Evolutionary conservation across 1,284 basidiomycete genomes (phyloP).

Genomic region (Fomes fomentarius): DNA sequence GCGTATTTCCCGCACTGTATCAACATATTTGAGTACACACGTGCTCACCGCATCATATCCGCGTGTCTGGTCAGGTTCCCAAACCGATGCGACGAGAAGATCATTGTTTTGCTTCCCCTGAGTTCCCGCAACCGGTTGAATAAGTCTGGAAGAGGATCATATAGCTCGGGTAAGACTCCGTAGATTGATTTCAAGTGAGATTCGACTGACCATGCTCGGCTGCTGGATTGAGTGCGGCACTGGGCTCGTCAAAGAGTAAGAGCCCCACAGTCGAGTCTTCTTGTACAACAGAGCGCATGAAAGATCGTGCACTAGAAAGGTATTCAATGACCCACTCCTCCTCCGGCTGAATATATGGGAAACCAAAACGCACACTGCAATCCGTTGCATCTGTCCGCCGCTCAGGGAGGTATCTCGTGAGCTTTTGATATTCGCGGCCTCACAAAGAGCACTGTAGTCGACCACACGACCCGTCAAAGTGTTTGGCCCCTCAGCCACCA

Average conservation of each 20-base stretch:
- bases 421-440: slow-evolving; percentile 45
- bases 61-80: slow-evolving; percentile 67
- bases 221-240: slow-evolving; percentile 70
- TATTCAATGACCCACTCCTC: too few relatives aligned
- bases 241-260: slow-evolving; percentile 78
- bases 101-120: slow-evolving; percentile 63
- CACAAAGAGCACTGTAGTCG: slow-evolving; percentile 52
- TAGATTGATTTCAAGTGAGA: slow-evolving; percentile 27
- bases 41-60: slow-evolving; percentile 64
- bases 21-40: too few relatives aligned
- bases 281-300: slow-evolving; percentile 70
- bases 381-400: slow-evolving; percentile 79
- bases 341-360: too few relatives aligned
- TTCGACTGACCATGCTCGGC: slow-evolving; percentile 67
- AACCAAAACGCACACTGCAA: slow-evolving; percentile 61
- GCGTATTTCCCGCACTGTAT: slow-evolving; percentile 52
- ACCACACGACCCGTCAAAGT: slow-evolving; percentile 63
- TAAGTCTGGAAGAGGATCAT: slow-evolving; percentile 44
- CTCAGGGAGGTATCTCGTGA: slow-evolving; percentile 50
- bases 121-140: slow-evolving; percentile 56
- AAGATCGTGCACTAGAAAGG: slow-evolving; percentile 75
- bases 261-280: slow-evolving; percentile 58
- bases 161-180: too few relatives aligned
- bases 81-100: slow-evolving; percentile 73
- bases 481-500: slow-evolving; percentile 63